Evolutionary conservation across 1,284 basidiomycete species (phyloP).

Genomic region (Tremellales sp.): DNA sequence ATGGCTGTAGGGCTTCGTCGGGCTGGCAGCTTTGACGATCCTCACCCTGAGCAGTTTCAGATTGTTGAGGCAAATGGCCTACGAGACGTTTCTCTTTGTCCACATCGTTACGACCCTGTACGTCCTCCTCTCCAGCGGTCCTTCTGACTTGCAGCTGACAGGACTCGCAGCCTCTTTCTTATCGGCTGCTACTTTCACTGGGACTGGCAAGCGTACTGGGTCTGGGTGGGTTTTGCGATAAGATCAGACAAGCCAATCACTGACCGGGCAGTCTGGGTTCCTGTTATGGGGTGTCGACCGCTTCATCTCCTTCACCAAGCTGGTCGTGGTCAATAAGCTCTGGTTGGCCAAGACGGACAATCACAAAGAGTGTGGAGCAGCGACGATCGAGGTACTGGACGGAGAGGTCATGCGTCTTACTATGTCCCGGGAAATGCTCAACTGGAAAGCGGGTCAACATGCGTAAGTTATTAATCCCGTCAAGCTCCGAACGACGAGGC

Average conservation of each 20-base stretch:
- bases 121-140: background rate
- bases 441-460: constrained; percentile 60
- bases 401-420: constrained; percentile 56
- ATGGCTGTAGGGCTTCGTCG: constrained; percentile 21
- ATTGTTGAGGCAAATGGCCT: constrained; percentile 48
- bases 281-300: constrained; percentile 57
- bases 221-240: constrained; percentile 23
- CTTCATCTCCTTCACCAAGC: constrained; percentile 53
- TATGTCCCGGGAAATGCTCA: constrained; percentile 48
- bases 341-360: constrained; percentile 2
- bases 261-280: constrained; percentile 27
- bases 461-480: constrained; percentile 31
- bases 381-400: constrained; percentile 51
- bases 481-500: background rate
- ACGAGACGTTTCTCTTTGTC: constrained; percentile 55
- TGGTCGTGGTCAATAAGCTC: constrained; percentile 54
- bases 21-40: constrained; percentile 27
- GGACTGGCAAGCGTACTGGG: constrained; percentile 29
- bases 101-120: constrained; percentile 50
- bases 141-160: background rate
- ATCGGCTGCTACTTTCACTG: constrained; percentile 40
- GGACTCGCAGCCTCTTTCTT: constrained; percentile 36
- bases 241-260: background rate
- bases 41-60: constrained; percentile 51
- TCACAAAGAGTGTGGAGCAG: constrained; percentile 24